Percentiles rank a stretch among this genome's conserved stretches.
These are phyloP conservation scores for Clavaria fumosa DNA, from an alignment of 768 basidiomycete genomes.

Conservation along the genomic window DNA sequence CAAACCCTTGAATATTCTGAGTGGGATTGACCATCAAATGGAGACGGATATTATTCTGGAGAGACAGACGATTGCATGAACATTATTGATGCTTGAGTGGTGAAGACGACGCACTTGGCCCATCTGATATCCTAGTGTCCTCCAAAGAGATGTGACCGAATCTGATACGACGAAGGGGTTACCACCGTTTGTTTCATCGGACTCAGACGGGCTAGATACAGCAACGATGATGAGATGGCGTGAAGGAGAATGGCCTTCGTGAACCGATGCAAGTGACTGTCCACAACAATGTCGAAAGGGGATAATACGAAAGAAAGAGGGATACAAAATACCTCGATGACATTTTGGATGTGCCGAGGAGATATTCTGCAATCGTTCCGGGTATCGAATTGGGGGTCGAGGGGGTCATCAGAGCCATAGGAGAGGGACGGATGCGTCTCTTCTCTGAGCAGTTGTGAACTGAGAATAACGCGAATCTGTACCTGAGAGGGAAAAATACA, in stretches of 20 bases:
- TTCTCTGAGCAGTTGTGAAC: too few relatives aligned
- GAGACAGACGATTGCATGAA: conserved; percentile 1
- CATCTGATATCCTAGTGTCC: conserved; percentile 27
- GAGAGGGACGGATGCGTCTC: too few relatives aligned
- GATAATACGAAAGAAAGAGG: too few relatives aligned
- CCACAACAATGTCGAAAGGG: too few relatives aligned
- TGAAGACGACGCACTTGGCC: conserved; percentile 25
- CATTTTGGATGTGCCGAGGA: not conserved
- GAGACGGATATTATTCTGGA: conserved; percentile 38
- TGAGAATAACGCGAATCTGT: too few relatives aligned
- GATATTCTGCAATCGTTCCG: too few relatives aligned
- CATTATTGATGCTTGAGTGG: conserved; percentile 1
- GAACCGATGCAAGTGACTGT: conserved; percentile 22
- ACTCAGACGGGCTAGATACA: conserved; percentile 28
- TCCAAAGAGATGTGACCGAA: conserved; percentile 24
- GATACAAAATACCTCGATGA: conserved; percentile 5
- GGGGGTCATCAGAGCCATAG: too few relatives aligned
- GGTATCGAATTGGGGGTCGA: too few relatives aligned
- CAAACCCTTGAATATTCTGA: conserved; percentile 31
- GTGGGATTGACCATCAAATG: conserved; percentile 38
- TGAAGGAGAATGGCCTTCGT: conserved; percentile 17
- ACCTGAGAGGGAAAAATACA: too few relatives aligned
- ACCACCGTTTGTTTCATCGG: conserved; percentile 14
- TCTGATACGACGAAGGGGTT: conserved; percentile 15
- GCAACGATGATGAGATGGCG: conserved; percentile 42